Conservation (phyloP, 1,284 basidiomycete genomes). For the Austroboletus rostrupii region DNA sequence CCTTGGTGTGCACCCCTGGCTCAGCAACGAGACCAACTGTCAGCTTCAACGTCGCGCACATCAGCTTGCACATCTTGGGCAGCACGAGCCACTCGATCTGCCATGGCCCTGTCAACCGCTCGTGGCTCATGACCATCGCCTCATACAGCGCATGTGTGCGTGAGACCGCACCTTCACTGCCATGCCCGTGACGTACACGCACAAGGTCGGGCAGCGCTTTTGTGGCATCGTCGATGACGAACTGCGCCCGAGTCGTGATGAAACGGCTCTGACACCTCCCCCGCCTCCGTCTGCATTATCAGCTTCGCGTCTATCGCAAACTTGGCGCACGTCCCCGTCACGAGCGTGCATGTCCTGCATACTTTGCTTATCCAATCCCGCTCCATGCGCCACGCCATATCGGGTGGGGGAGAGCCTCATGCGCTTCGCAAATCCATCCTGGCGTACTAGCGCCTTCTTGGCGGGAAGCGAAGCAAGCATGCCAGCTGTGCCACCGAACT, state of each 20-base stretch:
- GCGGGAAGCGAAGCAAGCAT: constrained; percentile 40
- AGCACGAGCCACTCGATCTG: constrained; percentile 46
- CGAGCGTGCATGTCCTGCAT: constrained; percentile 38
- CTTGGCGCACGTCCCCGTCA: constrained; percentile 42
- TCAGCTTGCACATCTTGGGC: constrained; percentile 40
- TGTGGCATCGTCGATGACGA: constrained; percentile 47
- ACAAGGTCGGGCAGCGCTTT: constrained; percentile 42
- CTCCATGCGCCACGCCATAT: constrained; percentile 46
- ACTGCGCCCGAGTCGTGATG: constrained; percentile 37
- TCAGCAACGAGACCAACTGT: constrained; percentile 34
- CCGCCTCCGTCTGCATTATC: constrained; percentile 44
- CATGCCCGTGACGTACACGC: constrained; percentile 42
- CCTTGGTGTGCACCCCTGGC: constrained; percentile 36
- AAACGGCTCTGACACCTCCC: constrained; percentile 40
- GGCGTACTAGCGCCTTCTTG: constrained; percentile 36
- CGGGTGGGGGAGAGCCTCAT: constrained; percentile 35
- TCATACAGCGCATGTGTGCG: constrained; percentile 36
- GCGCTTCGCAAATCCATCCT: constrained; percentile 33
- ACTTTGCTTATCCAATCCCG: constrained; percentile 40
- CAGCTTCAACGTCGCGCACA: constrained; percentile 36
- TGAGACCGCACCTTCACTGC: constrained; percentile 37
- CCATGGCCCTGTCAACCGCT: constrained; percentile 45
- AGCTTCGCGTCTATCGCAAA: constrained; percentile 41
- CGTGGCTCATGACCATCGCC: constrained; percentile 45
- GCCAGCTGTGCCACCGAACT: no score